Evolutionary conservation across 352 stramenopile genomes (phyloP).

Genomic region (Aphanomyces invadans): DNA sequence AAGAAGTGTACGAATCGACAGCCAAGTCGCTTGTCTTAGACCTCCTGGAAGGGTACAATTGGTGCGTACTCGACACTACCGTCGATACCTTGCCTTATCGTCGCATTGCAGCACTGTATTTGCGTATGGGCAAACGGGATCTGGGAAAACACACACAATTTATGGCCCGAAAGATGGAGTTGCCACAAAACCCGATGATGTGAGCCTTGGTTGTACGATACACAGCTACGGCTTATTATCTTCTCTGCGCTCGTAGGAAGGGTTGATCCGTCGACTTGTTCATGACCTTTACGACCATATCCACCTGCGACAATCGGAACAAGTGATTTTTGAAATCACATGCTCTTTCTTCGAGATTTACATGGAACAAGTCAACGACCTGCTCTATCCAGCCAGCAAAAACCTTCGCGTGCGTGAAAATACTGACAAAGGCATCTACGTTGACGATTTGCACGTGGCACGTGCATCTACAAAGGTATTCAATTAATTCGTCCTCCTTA

Average conservation of each 20-base stretch:
- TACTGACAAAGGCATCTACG: slow-evolving; percentile 51
- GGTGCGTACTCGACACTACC: slow-evolving; percentile 28
- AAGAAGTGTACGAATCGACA: slow-evolving; percentile 61
- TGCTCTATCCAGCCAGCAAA: slow-evolving; percentile 32
- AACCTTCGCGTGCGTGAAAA: slow-evolving; percentile 73
- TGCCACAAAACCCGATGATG: slow-evolving; percentile 44
- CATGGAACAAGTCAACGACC: slow-evolving; percentile 79
- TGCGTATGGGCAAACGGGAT: slow-evolving; percentile 46
- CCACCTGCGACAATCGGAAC: slow-evolving; percentile 24
- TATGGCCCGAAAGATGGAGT: slow-evolving; percentile 58
- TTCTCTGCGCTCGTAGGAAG: slow-evolving; percentile 25
- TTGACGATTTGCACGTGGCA: slow-evolving; percentile 63
- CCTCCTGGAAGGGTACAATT: slow-evolving; percentile 70
- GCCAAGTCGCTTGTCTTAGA: slow-evolving; percentile 56
- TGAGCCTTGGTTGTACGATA: background rate
- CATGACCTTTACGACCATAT: slow-evolving; percentile 44
- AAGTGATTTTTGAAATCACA: slow-evolving; percentile 38
- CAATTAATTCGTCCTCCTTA: background rate
- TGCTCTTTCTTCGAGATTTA: slow-evolving; percentile 85
- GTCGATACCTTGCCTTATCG: background rate
- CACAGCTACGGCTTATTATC: background rate
- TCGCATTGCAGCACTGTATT: slow-evolving; percentile 37
- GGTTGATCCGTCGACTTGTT: slow-evolving; percentile 54
- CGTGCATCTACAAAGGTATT: slow-evolving; percentile 5
- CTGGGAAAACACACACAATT: slow-evolving; percentile 64